Conservation (phyloP, 257 asterid genomes). For the Lantana camara region DNA sequence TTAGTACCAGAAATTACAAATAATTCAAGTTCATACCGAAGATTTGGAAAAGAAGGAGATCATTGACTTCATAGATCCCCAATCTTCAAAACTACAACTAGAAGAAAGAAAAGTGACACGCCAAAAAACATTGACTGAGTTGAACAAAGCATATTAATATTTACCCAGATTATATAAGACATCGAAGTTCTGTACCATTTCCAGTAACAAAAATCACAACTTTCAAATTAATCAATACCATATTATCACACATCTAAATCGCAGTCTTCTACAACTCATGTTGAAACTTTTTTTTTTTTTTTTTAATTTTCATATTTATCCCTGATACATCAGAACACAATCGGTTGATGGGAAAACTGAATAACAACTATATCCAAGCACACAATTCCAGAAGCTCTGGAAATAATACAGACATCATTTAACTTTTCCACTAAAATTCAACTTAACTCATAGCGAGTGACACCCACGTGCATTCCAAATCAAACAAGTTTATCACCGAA, state of each 20-base stretch:
- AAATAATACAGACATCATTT: conserved; percentile 18
- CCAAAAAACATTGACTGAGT: background rate
- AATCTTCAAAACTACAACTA: background rate
- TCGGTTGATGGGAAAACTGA: background rate
- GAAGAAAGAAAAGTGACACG: background rate
- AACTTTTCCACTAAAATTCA: conserved; percentile 1
- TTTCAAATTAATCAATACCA: background rate
- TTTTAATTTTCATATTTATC: background rate
- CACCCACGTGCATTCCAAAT: conserved; percentile 25
- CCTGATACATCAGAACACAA: background rate
- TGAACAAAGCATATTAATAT: no score
- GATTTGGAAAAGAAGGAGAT: conserved; percentile 3
- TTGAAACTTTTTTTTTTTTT: background rate
- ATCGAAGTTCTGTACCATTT: conserved; percentile 6
- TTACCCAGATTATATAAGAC: background rate
- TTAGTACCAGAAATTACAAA: background rate
- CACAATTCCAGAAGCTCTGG: conserved; percentile 16
- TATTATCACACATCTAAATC: conserved; percentile 16
- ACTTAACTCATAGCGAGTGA: conserved; percentile 18
- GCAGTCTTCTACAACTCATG: conserved; percentile 17
- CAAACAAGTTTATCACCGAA: conserved; percentile 10
- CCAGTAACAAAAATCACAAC: conserved; percentile 7
- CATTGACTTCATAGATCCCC: conserved; percentile 1
- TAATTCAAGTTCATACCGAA: no score
- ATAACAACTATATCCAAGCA: conserved; percentile 5